phyloP scores from a whole-genome alignment of 495 filamentous ascomycete species.

The Talaromyces nanjingensis region DNA sequence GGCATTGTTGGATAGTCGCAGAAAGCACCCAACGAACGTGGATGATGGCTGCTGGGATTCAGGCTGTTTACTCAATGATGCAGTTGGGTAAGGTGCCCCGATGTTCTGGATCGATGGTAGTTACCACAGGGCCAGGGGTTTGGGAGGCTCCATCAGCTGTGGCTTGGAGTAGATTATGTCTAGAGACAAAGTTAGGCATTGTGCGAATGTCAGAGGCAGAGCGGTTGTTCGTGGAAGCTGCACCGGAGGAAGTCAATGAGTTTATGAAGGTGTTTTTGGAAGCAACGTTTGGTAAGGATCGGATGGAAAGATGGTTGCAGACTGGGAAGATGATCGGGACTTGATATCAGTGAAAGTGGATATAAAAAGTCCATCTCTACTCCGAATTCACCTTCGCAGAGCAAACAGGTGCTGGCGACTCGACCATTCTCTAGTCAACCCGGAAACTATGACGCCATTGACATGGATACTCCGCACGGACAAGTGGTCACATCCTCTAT shows the following conservation, averaged over 20 bases:
- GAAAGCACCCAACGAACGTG: background rate
- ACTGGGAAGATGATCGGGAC: background rate
- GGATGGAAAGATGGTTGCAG: background rate
- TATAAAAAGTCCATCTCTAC: too few species aligned
- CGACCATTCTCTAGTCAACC: too few species aligned
- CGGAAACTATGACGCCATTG: too few species aligned
- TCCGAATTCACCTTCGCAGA: too few species aligned
- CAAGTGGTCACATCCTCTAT: too few species aligned
- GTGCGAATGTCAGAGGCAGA: background rate
- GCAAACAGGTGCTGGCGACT: too few species aligned
- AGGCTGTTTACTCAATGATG: background rate
- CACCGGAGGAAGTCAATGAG: conserved; percentile 13
- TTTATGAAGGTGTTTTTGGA: conserved; percentile 16
- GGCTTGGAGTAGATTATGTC: conserved; percentile 18
- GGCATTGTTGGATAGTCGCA: background rate
- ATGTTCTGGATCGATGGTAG: conserved; percentile 1
- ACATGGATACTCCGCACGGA: too few species aligned
- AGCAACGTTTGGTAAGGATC: conserved; percentile 1
- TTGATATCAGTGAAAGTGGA: background rate
- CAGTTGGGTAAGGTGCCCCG: background rate
- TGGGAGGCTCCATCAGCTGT: conserved; percentile 27
- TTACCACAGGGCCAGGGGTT: conserved; percentile 22
- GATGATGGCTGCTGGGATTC: background rate
- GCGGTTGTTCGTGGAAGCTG: background rate
- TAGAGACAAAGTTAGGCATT: conserved; percentile 4